Evolutionary conservation across 2,329 filamentous ascomycete genomes (phyloP), one percentile per base, ranked within the genome.

Genomic region (Amylocarpus encephaloides): DNA sequence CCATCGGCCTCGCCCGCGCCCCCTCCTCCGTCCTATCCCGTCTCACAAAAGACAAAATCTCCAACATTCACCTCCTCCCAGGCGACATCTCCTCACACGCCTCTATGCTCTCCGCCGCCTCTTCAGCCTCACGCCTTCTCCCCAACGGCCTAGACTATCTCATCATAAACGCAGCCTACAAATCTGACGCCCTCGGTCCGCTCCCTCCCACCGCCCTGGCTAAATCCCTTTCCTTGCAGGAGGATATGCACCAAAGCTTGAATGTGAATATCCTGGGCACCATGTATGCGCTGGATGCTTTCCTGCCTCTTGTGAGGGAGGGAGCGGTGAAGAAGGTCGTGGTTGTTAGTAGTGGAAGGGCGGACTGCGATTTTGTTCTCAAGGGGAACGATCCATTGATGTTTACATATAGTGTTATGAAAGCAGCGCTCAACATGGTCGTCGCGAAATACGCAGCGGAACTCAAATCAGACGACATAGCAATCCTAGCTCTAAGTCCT

Each of bases 301-400:
- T 78, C 59, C 41, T 77, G 1, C 78, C 80, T 0, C 68, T 81
- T 0, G 64, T 84, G 30, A 64, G 69, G 1, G 73, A 76, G 41
- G 73, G 79, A 4, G 58, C 63, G 1, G 59, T 53, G 11, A 82
- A 82, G 62, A 82, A 82, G 59, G 67, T 80, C n/a, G 70, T 78
- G 22, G 58, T 69, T 18, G 70, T 83, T 5, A 71, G 73, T 6
- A 72, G 62, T 0, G 78, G 76, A 18, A 50, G 71, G 38, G 74
- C 71, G 0, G 78, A 82, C 51, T 15, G 67, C 0, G 71, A 76
- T 1, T 47, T 77, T 1, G 68, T 66, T 48, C 66, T 64, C 11
- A 48, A 72, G 0, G 61, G 57, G 15, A 19, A 19, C 3, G 55
- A 79, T 39, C 61, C 67, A 0, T 45, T 63, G 1, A 53, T 57